Evolutionary conservation across 331 rosid genomes (phyloP), one percentile per base, ranked within the genome.

Genomic region (Acacia pycnantha): DNA sequence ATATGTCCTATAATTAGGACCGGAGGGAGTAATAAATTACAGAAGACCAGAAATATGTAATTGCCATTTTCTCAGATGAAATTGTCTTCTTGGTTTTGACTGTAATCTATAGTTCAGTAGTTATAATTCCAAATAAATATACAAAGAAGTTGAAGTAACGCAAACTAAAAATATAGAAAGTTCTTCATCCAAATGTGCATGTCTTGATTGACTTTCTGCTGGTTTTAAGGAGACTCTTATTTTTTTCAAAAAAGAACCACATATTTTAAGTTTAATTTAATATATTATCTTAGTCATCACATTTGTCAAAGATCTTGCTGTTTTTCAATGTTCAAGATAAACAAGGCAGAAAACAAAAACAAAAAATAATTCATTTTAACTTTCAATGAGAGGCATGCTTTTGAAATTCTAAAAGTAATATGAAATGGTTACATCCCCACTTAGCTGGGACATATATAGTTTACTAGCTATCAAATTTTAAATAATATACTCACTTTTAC

Each of bases 401-500:
- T 8, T 6, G 22, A 64, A 19, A 26, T 65, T 54, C 76, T 73
- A 29, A n/a, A 78, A 75, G 81, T 16, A 51, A 76, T 12, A 12
- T 43, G 13, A 40, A 76, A 76, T 73, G 50, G 65, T 56, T 43
- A 62, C 10, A 27, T 2, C 15, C 74, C 56, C 73, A 74, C 62
- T 40, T 66, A 47, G 73, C 76, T 26, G 31, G 12, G 79, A 29
- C 70, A 47, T 53, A 67, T 80, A 73, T 40, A 3, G 10, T 29
- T 59, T 40, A 44, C 33, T 56, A 11, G 50, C 26, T 54, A 65
- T 48, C 50, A 35, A 67, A 73, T 35, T 70, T 78, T 46, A 27
- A 71, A 78, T 14, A 59, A 70, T 61, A 84, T 48, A 68, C 88
- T 90, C 84, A 90, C 98, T 77, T 41, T 91, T 73, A 80, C 87